A percentile compares a stretch with the other conserved stretches of the same genome.
Conservation (phyloP, 1,284 basidiomycete genomes). For the Apiotrichum mycotoxinovorans region DNA sequence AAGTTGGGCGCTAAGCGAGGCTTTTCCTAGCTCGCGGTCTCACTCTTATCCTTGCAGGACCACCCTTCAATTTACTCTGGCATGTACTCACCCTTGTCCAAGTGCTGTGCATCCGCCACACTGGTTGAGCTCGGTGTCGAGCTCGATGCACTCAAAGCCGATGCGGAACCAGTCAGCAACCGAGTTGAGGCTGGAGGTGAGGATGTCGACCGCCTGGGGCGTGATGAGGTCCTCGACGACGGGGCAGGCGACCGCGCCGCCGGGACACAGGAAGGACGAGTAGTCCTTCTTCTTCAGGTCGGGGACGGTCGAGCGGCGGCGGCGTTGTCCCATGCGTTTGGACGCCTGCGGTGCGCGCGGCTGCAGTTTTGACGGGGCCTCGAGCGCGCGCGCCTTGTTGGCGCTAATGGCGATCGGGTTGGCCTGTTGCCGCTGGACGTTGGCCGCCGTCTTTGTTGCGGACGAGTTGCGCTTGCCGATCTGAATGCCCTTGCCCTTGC, state of each 20-base stretch:
- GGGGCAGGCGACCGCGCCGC: constrained; percentile 46
- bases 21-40: no score
- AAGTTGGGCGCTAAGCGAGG: no score
- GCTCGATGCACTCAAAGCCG: constrained; percentile 51
- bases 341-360: constrained; percentile 39
- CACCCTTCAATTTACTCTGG: no score
- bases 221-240: constrained; percentile 32
- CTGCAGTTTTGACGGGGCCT: constrained; percentile 33
- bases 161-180: constrained; percentile 51
- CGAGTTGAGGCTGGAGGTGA: constrained; percentile 34
- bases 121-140: constrained; percentile 46
- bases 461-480: constrained; percentile 1
- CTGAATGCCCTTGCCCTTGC: not conserved
- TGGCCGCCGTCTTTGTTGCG: not conserved
- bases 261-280: constrained; percentile 50
- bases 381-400: constrained; percentile 6
- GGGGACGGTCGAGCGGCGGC: constrained; percentile 22
- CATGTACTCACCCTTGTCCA: constrained; percentile 45
- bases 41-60: no score
- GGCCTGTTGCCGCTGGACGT: not conserved
- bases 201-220: constrained; percentile 24
- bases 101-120: constrained; percentile 50
- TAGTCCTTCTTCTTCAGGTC: constrained; percentile 47
- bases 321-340: constrained; percentile 43
- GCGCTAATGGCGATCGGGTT: not conserved